A percentile compares a stretch with the other conserved stretches of the same genome.
phyloP scores from a whole-genome alignment of 768 basidiomycete genomes.

The Calocera cornea region DNA sequence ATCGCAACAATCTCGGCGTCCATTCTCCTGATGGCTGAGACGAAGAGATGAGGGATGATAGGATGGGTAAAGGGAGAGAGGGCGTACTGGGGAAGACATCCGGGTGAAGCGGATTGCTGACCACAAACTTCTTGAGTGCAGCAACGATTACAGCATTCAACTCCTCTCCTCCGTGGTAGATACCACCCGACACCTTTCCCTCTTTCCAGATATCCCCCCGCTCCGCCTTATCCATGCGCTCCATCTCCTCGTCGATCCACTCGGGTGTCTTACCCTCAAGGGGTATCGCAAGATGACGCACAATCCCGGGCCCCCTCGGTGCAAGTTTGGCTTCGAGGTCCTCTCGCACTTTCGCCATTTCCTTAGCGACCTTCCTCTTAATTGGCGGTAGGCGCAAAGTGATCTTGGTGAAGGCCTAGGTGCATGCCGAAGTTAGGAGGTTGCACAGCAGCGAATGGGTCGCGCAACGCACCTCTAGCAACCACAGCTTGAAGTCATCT shows the following conservation, averaged over 20 bases:
- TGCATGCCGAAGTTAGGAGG: neutral
- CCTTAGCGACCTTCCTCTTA: conserved; percentile 42
- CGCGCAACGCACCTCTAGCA: conserved; percentile 5
- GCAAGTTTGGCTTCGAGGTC: conserved; percentile 58
- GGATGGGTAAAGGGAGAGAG: neutral
- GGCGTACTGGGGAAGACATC: conserved; percentile 63
- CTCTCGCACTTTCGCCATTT: conserved; percentile 49
- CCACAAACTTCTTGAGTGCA: conserved; percentile 68
- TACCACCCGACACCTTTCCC: conserved; percentile 71
- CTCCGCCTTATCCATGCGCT: conserved; percentile 37
- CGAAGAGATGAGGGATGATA: neutral
- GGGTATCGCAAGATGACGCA: conserved; percentile 55
- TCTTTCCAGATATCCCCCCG: conserved; percentile 44
- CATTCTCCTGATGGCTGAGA: conserved; percentile 73
- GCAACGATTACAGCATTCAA: conserved; percentile 62
- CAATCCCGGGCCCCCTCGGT: conserved; percentile 46
- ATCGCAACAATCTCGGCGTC: conserved; percentile 88
- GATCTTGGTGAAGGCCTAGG: conserved; percentile 43
- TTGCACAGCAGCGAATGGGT: neutral
- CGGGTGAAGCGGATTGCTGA: conserved; percentile 84
- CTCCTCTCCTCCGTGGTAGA: conserved; percentile 76
- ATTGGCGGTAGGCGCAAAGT: conserved; percentile 48
- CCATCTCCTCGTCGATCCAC: conserved; percentile 70
- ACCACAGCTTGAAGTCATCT: conserved; percentile 32
- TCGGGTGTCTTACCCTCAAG: conserved; percentile 47